These are phyloP conservation scores for Anaeromyces robustus DNA, from an alignment of 192 early-diverging fungal genomes.

Conservation along the genomic window DNA sequence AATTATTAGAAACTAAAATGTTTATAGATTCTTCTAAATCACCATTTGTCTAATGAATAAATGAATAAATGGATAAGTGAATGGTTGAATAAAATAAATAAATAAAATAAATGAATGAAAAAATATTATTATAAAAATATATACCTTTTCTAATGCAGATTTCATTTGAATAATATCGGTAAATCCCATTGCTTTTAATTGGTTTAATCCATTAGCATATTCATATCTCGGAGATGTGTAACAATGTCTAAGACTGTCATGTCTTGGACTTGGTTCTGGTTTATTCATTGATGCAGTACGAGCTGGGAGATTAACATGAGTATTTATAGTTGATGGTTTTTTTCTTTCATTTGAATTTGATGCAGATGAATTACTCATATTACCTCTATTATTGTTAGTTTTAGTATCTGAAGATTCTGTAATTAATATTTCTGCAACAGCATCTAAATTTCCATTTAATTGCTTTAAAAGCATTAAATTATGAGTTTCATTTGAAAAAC, in stretches of 20 bases:
- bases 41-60: background rate
- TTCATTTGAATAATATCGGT: background rate
- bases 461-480: background rate
- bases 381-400: background rate
- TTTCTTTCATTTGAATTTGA: background rate
- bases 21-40: background rate
- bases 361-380: background rate
- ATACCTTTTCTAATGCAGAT: background rate
- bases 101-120: no score
- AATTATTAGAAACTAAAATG: background rate
- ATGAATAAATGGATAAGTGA: no score
- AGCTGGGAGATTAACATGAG: background rate
- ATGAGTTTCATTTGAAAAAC: background rate
- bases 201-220: background rate
- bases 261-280: background rate
- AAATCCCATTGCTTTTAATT: background rate
- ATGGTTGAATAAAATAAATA: no score
- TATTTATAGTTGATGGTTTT: background rate
- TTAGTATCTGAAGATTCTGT: background rate
- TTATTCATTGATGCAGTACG: background rate
- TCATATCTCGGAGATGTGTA: background rate
- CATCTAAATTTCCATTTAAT: background rate
- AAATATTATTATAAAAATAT: no score
- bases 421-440: background rate
- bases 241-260: background rate